Percentiles rank a stretch among this genome's conserved stretches.
These are phyloP conservation scores for Stachybotrys chartarum DNA, from an alignment of 2,329 filamentous ascomycete genomes.

Conservation along the genomic window DNA sequence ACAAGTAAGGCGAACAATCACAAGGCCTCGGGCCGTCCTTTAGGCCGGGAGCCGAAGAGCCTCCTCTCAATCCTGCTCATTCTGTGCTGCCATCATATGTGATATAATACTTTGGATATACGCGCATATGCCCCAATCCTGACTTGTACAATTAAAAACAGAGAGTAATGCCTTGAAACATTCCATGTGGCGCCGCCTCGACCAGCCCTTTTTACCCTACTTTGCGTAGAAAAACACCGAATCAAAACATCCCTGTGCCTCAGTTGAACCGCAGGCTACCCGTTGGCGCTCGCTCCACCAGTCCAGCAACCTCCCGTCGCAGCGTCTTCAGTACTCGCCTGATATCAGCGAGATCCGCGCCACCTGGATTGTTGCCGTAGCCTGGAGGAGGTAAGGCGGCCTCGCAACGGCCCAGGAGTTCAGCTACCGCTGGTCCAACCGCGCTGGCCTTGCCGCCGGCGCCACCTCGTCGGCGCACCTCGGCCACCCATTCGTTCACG, in stretches of 20 bases:
- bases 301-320: conserved; percentile 34
- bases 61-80: neutral
- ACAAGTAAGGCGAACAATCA: neutral
- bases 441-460: conserved; percentile 30
- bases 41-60: no score
- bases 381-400: conserved; percentile 31
- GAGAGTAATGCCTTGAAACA: neutral
- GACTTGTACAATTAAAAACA: neutral
- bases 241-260: conserved; percentile 6
- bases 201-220: neutral
- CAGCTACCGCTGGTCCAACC: conserved; percentile 37
- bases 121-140: neutral
- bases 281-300: conserved; percentile 34
- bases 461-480: conserved; percentile 37
- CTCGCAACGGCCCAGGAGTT: conserved; percentile 45
- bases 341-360: conserved; percentile 36
- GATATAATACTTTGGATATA: neutral
- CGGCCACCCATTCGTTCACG: conserved; percentile 41
- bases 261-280: conserved; percentile 39
- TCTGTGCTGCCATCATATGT: neutral
- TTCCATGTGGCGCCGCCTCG: neutral
- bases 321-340: conserved; percentile 33
- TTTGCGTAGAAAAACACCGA: neutral
- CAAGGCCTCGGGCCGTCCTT: neutral
- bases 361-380: conserved; percentile 35